Evolutionary conservation across 306 rosid species (phyloP).

Genomic region (Purshia tridentata): DNA sequence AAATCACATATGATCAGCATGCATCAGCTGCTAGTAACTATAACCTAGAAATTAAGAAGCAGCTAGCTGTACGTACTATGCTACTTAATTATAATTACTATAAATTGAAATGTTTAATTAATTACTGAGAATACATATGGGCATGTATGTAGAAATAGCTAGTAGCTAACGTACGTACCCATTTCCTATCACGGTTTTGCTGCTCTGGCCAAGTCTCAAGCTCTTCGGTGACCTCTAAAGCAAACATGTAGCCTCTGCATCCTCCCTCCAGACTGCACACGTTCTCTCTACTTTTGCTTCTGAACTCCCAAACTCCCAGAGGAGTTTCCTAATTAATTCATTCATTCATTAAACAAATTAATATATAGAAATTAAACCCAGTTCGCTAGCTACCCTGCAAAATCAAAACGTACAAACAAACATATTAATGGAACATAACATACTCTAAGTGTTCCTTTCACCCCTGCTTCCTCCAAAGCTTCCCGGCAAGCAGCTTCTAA

Average conservation of each 20-base stretch:
- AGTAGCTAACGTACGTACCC: constrained; percentile 73
- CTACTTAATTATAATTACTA: no score
- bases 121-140: background rate
- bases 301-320: constrained; percentile 81
- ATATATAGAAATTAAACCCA: background rate
- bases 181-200: constrained; percentile 56
- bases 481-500: constrained; percentile 84
- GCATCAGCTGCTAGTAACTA: background rate
- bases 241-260: constrained; percentile 86
- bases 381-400: no score
- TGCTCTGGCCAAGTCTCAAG: constrained; percentile 80
- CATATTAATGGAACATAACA: constrained; percentile 46
- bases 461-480: constrained; percentile 91
- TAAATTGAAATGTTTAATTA: background rate
- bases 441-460: constrained; percentile 70
- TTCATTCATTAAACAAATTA: background rate
- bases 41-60: no score
- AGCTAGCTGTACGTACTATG: no score
- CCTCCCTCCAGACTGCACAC: constrained; percentile 60
- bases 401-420: no score
- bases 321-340: constrained; percentile 49
- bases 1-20: no score
- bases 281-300: constrained; percentile 78
- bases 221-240: constrained; percentile 80
- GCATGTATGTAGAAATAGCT: no score